Conservation (phyloP, 2,329 filamentous ascomycete genomes). For the Penicillium olsonii region DNA sequence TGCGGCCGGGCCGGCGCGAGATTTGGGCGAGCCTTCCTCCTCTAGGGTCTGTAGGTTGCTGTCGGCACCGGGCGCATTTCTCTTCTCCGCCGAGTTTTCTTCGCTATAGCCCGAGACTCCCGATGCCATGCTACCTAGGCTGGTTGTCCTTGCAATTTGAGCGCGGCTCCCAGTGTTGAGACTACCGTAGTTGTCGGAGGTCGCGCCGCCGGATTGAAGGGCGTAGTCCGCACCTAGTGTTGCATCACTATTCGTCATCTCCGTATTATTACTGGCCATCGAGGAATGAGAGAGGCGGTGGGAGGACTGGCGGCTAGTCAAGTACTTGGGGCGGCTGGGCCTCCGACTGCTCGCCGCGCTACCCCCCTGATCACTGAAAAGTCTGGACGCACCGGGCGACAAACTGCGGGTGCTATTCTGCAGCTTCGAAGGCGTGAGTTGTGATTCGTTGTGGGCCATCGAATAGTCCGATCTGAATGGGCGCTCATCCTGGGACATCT, state of each 20-base stretch:
- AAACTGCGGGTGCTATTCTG: slow-evolving; percentile 29
- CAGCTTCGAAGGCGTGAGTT: slow-evolving; percentile 29
- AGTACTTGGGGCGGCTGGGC: slow-evolving; percentile 55
- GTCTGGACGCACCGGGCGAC: slow-evolving; percentile 27
- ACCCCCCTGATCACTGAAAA: slow-evolving; percentile 30
- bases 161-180: slow-evolving; percentile 33
- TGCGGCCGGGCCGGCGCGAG: slow-evolving; percentile 39
- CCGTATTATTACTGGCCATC: slow-evolving; percentile 56
- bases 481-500: slow-evolving; percentile 24
- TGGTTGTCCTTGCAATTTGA: slow-evolving; percentile 72
- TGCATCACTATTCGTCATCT: slow-evolving; percentile 67
- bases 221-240: slow-evolving; percentile 79
- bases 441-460: slow-evolving; percentile 26
- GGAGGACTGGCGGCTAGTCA: slow-evolving; percentile 57
- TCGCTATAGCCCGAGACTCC: slow-evolving; percentile 61
- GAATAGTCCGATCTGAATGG: slow-evolving; percentile 23
- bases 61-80: slow-evolving; percentile 45
- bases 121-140: slow-evolving; percentile 86
- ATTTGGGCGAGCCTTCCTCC: slow-evolving; percentile 49
- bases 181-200: slow-evolving; percentile 48
- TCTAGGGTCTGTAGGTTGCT: slow-evolving; percentile 59
- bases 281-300: slow-evolving; percentile 63
- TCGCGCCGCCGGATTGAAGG: slow-evolving; percentile 76
- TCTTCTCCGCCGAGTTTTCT: slow-evolving; percentile 47
- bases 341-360: slow-evolving; percentile 31